phyloP scores from a whole-genome alignment of 2,329 filamentous ascomycete species.

The Plectosphaerella plurivora region DNA sequence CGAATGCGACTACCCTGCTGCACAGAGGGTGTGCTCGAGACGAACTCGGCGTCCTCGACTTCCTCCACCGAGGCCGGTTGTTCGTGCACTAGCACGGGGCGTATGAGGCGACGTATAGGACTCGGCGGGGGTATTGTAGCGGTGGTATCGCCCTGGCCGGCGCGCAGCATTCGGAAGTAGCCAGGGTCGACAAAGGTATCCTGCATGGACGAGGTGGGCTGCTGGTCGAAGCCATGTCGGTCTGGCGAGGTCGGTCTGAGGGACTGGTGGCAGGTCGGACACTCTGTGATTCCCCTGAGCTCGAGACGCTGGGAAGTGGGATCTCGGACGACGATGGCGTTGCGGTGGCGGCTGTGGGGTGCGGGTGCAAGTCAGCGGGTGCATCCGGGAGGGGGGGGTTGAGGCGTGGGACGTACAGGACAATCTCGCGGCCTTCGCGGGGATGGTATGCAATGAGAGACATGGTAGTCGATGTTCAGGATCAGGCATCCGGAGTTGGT shows the following conservation, averaged over 20 bases:
- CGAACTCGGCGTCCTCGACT: constrained; percentile 39
- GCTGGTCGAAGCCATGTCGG: constrained; percentile 21
- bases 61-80: constrained; percentile 16
- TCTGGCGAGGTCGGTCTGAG: constrained; percentile 48
- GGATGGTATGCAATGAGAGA: constrained; percentile 75
- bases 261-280: constrained; percentile 86
- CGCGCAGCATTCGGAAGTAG: constrained; percentile 91
- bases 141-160: constrained; percentile 32
- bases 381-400: not conserved
- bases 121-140: constrained; percentile 42
- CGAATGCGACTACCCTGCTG: constrained; percentile 69
- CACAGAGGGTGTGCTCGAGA: constrained; percentile 47
- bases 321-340: constrained; percentile 90
- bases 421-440: constrained; percentile 71
- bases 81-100: constrained; percentile 31
- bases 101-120: constrained; percentile 49
- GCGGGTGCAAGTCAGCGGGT: not conserved
- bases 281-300: constrained; percentile 72
- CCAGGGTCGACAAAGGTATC: constrained; percentile 81
- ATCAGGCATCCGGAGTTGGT: not conserved
- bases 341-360: constrained; percentile 76
- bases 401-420: constrained; percentile 57
- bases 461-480: constrained; percentile 26
- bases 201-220: constrained; percentile 12
- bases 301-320: constrained; percentile 79